These are phyloP conservation scores for Rhodotorula sp. DNA, from an alignment of 1,284 basidiomycete genomes.

Conservation along the genomic window DNA sequence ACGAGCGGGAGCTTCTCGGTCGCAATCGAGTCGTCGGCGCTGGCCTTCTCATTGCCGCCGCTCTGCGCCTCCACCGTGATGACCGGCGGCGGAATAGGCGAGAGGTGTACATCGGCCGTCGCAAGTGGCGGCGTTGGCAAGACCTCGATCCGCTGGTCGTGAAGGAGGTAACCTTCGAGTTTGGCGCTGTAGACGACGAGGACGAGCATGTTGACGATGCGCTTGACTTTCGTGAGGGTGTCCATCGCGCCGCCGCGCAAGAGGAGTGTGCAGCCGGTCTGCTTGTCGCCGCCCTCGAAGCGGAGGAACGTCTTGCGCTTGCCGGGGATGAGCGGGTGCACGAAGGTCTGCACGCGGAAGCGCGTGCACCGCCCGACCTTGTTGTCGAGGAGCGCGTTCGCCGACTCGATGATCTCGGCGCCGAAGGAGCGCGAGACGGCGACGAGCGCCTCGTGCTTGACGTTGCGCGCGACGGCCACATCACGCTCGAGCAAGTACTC, in stretches of 20 bases:
- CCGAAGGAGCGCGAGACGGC: conserved; percentile 92
- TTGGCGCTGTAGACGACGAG: conserved; percentile 88
- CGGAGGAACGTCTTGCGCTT: conserved; percentile 94
- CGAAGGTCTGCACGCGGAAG: conserved; percentile 89
- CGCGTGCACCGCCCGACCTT: conserved; percentile 74
- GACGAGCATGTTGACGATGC: conserved; percentile 84
- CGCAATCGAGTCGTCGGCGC: neutral
- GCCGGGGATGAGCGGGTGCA: conserved; percentile 86
- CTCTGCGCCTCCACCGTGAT: neutral
- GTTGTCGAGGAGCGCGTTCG: conserved; percentile 77
- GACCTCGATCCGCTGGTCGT: conserved; percentile 79
- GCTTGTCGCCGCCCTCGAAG: conserved; percentile 88
- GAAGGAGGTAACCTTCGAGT: conserved; percentile 91
- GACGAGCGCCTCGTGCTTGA: conserved; percentile 83
- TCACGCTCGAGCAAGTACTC: conserved; percentile 82
- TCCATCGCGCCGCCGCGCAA: conserved; percentile 83
- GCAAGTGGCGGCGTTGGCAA: neutral
- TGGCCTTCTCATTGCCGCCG: neutral
- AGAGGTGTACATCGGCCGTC: neutral
- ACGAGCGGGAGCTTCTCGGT: neutral
- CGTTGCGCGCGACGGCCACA: conserved; percentile 85
- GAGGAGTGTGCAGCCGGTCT: conserved; percentile 91
- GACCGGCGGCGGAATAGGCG: neutral
- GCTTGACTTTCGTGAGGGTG: conserved; percentile 81
- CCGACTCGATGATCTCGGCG: conserved; percentile 90